Evolutionary conservation across 2,329 filamentous ascomycete species (phyloP), one percentile per base, ranked within the genome.

Genomic region (Diaporthe longicolla): DNA sequence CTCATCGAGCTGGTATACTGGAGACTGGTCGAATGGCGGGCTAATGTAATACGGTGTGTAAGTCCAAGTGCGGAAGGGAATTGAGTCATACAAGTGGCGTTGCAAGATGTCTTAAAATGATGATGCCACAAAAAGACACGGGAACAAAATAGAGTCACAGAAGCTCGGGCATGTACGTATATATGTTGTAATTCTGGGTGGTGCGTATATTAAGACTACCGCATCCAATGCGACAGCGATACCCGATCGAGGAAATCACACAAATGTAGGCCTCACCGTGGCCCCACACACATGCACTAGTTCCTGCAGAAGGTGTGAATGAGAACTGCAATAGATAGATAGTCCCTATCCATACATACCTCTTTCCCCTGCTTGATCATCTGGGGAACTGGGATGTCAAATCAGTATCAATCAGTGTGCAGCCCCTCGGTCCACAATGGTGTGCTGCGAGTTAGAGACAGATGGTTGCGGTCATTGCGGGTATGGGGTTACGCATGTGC

Each of bases 1-100:
- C 21, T 75, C 52, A 21, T 68, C 54, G 65, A 77, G 45, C 74
- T 76, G 75, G 75, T 76, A 76, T 26, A 73, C 73, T 11, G 73
- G 71, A 9, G 73, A 75, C 48, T 76, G 74, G 74, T 74, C 74
- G 54, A 73, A 73, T n/a, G 68, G 66, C 17, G 71, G 71, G 21
- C 29, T 75, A 19, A 75, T 75, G 66, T 75, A 71, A 57, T 54
- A 54, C 19, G 32, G 21, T 8, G 26, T 21, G 11, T 15, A 11
- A 48, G 10, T 52, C 19, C 21, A 21, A 10, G 6, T 32, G 24
- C 11, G n/a, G 43, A n/a, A 37, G 37, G 15, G n/a, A 40, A 9
- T 24, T 15, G n/a, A 24, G 11, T 17, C 35, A 32, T 40, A 29
- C 32, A 45, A 45, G 10, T 11, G 24, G 21, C 10, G 24, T 29